Evolutionary conservation across 352 stramenopile species (phyloP), one percentile per base, ranked within the genome.

Genomic region (Globisporangium rhizosaccharum): DNA sequence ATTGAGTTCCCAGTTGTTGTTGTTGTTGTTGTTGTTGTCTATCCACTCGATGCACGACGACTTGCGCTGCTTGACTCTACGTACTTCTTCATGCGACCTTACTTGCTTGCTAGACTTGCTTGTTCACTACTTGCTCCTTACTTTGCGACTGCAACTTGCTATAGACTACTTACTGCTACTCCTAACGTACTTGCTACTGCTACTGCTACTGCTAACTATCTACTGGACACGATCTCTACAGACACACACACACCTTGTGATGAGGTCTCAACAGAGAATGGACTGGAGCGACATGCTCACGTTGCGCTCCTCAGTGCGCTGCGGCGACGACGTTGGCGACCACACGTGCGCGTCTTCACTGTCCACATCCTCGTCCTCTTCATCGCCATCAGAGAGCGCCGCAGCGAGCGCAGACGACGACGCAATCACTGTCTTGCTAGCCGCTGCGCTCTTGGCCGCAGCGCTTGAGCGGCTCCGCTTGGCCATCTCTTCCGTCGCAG

Each of bases 261-360:
- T 6, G 14, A 20, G 12, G 37, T 20, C 41, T 85, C 59, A 90
- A 63, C 81, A 91, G 56, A 88, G 63, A 68, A 88, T 87, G 33
- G 76, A 87, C 68, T 85, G 69, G 39, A 91, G 67, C 48, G 81
- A 91, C 81, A 91, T 91, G 53, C 76, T 79, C 46, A 53, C 51
- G 48, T 68, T 82, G 56, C 81, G 72, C 39, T 72, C 70, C 14
- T 74, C 66, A 25, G 39, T 51, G 25, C 64, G 60, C 53, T 67
- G 52, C 18, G 56, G 53, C 26, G 61, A 58, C 11, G 59, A 53
- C 41, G 52, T 49, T 4, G 66, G 56, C 42, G 56, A 71, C 58
- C 51, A 53, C 17, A 49, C n/a, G 26, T 44, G n/a, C 28, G 42
- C 20, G 30, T 54, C 18, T 41, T 51, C 51, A 8, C 68, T 57